Evolutionary conservation across 106 monocot species (phyloP), one percentile per base, ranked within the genome.

Genomic region (Dendrobium chrysotoxum): DNA sequence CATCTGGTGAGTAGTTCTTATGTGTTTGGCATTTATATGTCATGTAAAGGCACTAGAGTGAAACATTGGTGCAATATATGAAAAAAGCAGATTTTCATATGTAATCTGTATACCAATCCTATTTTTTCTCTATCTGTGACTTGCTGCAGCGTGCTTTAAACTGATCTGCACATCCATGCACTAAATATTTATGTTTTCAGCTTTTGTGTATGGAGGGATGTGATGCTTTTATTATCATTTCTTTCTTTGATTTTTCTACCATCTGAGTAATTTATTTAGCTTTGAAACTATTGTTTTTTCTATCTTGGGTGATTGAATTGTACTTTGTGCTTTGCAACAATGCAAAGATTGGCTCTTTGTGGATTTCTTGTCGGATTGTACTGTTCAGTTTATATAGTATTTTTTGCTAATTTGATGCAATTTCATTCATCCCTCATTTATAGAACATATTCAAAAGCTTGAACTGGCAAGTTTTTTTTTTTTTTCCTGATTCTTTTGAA

Each of bases 1-100:
- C 92, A 92, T 81, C 79, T 92, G 86, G 92, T 92, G 78, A 61
- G 58, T 26, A 26, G 3, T 12, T 50, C 76, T 54, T 67, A 30
- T 42, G 10, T 12, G 1, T 54, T 31, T 39, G 7, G 15, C 40
- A 47, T 47, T 18, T 31, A 0, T 70, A 15, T 47, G 28, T 77
- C 76, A n/a, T 0, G 28, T 77, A 26, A 76, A 4, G 47, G 47
- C 21, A 9, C 11, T 82, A 23, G 2, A 57, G 28, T 70, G 70
- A 35, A 31, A 13, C 61, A 23, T 61, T 53, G 57, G 21, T 21
- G 23, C n/a, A 61, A 61, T 61, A 35, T 35, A 35, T 35, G 50
- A 23, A 61, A 61, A 61, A 23, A n/a, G 61, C 5, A n/a, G 61
- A 11, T 61, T 20, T 21, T 21, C 23, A 23, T 61, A 23, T 61